phyloP scores from a whole-genome alignment of 2,329 filamentous ascomycete species.

The Metarhizium rileyi region DNA sequence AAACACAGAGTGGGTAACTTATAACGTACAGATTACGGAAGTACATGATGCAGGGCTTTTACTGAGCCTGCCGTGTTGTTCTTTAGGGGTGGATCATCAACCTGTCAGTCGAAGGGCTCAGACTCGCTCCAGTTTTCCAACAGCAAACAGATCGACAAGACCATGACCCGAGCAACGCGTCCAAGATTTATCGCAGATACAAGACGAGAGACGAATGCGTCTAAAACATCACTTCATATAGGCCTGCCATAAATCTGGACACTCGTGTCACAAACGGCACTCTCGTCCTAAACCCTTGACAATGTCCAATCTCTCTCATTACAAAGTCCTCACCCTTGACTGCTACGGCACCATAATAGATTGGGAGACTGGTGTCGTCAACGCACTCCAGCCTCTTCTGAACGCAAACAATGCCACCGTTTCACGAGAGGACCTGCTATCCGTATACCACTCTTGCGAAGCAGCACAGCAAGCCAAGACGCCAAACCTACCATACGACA shows the following conservation, averaged over 20 bases:
- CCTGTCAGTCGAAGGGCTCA: background rate
- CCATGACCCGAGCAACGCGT: too few relatives aligned
- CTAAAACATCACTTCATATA: too few relatives aligned
- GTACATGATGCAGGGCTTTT: background rate
- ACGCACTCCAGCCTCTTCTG: constrained; percentile 37
- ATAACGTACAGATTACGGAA: too few relatives aligned
- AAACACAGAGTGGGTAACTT: too few relatives aligned
- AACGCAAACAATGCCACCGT: constrained; percentile 11
- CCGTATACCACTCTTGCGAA: constrained; percentile 38
- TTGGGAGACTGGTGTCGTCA: constrained; percentile 59
- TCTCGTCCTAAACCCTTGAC: background rate
- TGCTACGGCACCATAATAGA: constrained; percentile 74
- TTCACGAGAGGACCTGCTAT: constrained; percentile 28
- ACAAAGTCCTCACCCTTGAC: constrained; percentile 54
- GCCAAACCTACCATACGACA: constrained; percentile 27
- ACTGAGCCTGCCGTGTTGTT: background rate
- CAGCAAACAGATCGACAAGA: too few relatives aligned
- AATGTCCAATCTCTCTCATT: constrained; percentile 1
- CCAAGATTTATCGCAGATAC: too few relatives aligned
- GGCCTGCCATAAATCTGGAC: background rate
- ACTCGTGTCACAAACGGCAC: too few relatives aligned
- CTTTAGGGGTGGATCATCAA: background rate
- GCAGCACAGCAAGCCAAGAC: constrained; percentile 48
- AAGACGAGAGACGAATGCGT: too few relatives aligned
- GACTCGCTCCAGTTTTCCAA: too few relatives aligned